Evolutionary conservation across 768 basidiomycete species (phyloP), one percentile per base, ranked within the genome.

Genomic region (Cystoderma amianthinum): DNA sequence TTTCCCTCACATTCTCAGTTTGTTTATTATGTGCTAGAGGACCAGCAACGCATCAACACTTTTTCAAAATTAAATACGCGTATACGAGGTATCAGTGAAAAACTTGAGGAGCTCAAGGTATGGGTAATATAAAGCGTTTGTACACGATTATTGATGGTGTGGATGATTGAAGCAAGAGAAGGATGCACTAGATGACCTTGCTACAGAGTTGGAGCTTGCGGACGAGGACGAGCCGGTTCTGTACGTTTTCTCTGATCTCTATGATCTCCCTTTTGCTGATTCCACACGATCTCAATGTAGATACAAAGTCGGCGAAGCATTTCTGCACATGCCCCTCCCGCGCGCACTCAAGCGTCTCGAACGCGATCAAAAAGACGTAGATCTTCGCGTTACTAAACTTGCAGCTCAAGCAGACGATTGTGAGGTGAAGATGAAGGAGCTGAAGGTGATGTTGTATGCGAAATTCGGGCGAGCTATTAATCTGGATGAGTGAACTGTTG

Each of bases 391-490:
- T 22, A 62, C 69, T 1, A 58, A 57, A 10, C 56, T 87, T 0
- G 58, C 74, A 5, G 55, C 56, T 6, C 67, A 70, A 24, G 76
- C 78, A 13, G 78, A 81, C 39, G 72, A 80, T 15, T 86, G 82
- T 55, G 82, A 88, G 50, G 68, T 60, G 22, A 67, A 78, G 51
- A 90, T 92, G 88, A 84, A 85, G 54, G 75, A 75, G 39, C 76
- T 92, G 33, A 93, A 93, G 57, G 72, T 85, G 32, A 56, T 68
- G 0, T 56, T 93, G 41, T 96, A 96, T 54, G 88, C 87, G 19
- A 94, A 93, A 62, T 97, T 97, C 57, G 93, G 93, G 15, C 78
- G 74, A 32, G 85, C 92, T 28, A 95, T 95, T 62, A 96, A 96
- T 60, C 75, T 96, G 35, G 92, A 95, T 58, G 88, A 87, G 55